Evolutionary conservation across 768 basidiomycete genomes (phyloP).

Genomic region (Kwoniella sp.): DNA sequence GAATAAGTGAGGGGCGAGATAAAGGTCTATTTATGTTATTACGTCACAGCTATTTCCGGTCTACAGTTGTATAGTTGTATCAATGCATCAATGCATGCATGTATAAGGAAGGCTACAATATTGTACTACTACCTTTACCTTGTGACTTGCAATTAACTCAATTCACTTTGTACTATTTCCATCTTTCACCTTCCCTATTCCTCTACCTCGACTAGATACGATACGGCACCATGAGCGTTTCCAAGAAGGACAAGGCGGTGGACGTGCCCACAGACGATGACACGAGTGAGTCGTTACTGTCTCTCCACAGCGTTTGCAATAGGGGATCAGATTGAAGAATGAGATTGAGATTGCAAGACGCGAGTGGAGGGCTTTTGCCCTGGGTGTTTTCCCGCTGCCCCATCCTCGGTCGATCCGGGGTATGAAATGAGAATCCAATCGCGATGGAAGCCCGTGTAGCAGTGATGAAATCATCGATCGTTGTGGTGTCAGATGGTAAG

Average conservation of each 20-base stretch:
- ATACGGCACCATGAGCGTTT: conserved; percentile 17
- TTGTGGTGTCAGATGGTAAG: no score
- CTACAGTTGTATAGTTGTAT: not conserved
- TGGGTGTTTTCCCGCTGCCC: no score
- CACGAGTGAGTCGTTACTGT: conserved; percentile 20
- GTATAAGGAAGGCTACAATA: no score
- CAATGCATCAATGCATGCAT: no score
- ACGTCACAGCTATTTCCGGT: not conserved
- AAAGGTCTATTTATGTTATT: not conserved
- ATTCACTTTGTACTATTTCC: no score
- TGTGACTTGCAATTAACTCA: no score
- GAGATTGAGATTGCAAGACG: not conserved
- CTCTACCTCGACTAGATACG: no score
- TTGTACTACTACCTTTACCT: no score
- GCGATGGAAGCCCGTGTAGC: no score
- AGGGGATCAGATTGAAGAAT: not conserved
- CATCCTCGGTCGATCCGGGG: not conserved
- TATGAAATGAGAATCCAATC: not conserved
- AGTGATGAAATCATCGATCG: no score
- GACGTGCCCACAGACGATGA: conserved; percentile 32
- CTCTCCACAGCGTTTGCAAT: no score
- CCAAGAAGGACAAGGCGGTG: conserved; percentile 19
- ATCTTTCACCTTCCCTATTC: not conserved
- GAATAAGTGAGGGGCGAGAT: not conserved
- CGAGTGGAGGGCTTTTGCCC: no score